Percentiles rank a stretch among this genome's conserved stretches.
Evolutionary conservation across 1,284 basidiomycete genomes (phyloP).

Genomic region (Malassezia caprae): DNA sequence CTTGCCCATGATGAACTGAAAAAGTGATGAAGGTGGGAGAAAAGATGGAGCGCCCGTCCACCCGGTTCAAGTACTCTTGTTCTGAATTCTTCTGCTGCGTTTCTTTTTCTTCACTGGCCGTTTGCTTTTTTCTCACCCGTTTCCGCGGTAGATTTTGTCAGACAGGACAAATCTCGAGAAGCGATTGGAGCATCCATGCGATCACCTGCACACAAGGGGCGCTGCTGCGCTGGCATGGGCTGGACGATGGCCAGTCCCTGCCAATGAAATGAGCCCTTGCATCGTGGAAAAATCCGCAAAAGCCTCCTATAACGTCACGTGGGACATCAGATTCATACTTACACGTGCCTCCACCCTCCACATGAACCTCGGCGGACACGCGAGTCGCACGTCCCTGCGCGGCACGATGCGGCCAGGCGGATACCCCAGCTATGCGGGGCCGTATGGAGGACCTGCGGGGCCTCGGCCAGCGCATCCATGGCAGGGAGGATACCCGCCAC

Average conservation of each 20-base stretch:
- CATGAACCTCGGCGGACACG: neutral
- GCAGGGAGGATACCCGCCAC: neutral
- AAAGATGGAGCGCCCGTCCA: neutral
- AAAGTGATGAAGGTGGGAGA: conserved; percentile 6
- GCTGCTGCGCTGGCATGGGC: conserved; percentile 8
- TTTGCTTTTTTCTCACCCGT: conserved; percentile 13
- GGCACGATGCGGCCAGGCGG: neutral
- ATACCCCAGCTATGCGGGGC: neutral
- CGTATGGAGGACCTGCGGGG: neutral
- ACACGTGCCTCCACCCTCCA: neutral
- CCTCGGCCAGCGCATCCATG: neutral
- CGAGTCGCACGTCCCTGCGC: neutral
- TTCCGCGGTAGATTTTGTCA: conserved; percentile 4
- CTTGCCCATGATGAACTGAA: conserved; percentile 19
- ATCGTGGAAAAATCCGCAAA: conserved; percentile 3
- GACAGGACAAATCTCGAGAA: neutral
- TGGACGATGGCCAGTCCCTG: neutral
- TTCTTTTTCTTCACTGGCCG: conserved; percentile 15
- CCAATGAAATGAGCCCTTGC: conserved; percentile 1
- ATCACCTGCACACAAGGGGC: conserved; percentile 2
- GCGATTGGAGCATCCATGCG: conserved; percentile 7
- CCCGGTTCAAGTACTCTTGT: conserved; percentile 10
- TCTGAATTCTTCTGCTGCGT: conserved; percentile 5
- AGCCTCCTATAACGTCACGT: conserved; percentile 10
- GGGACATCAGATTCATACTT: neutral